phyloP scores from a whole-genome alignment of 1,139 yeast species.

The Yamadazyma aaseri region DNA sequence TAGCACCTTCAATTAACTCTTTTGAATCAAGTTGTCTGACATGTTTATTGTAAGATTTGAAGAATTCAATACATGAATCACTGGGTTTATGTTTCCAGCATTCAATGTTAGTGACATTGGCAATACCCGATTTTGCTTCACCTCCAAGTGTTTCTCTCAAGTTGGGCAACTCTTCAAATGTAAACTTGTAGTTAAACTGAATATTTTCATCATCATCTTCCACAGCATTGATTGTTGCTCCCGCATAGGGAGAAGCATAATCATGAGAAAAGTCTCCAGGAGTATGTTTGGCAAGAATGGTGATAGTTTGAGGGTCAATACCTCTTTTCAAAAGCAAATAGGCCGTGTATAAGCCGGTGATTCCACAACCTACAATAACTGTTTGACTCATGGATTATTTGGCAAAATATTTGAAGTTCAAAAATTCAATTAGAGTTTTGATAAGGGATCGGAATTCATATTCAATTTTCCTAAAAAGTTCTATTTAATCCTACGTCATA shows the following conservation, averaged over 20 bases:
- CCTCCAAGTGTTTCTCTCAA: constrained; percentile 17
- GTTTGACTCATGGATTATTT: neutral
- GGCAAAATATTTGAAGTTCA: neutral
- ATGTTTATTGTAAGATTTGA: constrained; percentile 5
- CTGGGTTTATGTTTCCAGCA: constrained; percentile 7
- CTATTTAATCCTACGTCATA: constrained; percentile 9
- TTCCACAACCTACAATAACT: constrained; percentile 16
- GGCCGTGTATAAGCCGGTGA: constrained; percentile 26
- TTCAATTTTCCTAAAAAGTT: constrained; percentile 1
- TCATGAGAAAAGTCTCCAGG: constrained; percentile 23
- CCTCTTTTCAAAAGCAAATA: constrained; percentile 19
- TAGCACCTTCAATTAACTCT: constrained; percentile 29
- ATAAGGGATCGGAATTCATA: neutral
- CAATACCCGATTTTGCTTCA: constrained; percentile 3
- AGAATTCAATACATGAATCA: constrained; percentile 5
- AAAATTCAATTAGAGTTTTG: neutral
- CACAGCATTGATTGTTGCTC: constrained; percentile 18
- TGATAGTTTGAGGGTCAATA: constrained; percentile 13
- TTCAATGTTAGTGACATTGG: constrained; percentile 11
- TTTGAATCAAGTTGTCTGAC: neutral
- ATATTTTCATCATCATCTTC: constrained; percentile 1
- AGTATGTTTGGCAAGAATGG: constrained; percentile 19
- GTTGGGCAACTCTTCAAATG: constrained; percentile 16
- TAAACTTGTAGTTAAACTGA: constrained; percentile 12
- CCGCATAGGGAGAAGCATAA: constrained; percentile 26